A percentile compares a stretch with the other conserved stretches of the same genome.
Evolutionary conservation across 2,329 filamentous ascomycete genomes (phyloP).

Genomic region (Arthrinium puccinioides): DNA sequence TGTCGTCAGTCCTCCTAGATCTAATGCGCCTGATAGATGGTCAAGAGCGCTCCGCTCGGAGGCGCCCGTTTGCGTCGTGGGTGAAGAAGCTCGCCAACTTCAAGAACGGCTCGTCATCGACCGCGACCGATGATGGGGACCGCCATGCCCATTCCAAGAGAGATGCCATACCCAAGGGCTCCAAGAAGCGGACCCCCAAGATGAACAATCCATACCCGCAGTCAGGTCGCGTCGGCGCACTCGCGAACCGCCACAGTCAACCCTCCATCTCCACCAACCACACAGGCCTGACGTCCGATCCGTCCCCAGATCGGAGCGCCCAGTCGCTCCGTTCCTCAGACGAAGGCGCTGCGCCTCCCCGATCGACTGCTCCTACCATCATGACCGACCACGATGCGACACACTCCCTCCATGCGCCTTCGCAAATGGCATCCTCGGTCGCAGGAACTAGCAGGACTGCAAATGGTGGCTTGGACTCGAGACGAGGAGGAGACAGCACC

Average conservation of each 20-base stretch:
- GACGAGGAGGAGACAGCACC: conserved; percentile 66
- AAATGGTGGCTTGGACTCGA: conserved; percentile 58
- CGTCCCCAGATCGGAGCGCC: conserved; percentile 49
- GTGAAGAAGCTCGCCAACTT: conserved; percentile 90
- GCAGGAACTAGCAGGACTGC: conserved; percentile 69
- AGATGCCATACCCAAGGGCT: conserved; percentile 27
- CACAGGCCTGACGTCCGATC: conserved; percentile 40
- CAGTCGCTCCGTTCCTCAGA: conserved; percentile 54
- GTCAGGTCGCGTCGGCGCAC: conserved; percentile 52
- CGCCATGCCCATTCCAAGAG: conserved; percentile 32
- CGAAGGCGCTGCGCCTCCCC: conserved; percentile 50
- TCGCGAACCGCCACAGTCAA: conserved; percentile 34
- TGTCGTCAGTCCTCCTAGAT: not conserved
- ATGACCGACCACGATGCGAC: conserved; percentile 77
- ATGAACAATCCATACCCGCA: conserved; percentile 91
- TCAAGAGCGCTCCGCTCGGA: conserved; percentile 54
- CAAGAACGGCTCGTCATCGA: conserved; percentile 61
- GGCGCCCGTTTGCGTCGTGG: conserved; percentile 85
- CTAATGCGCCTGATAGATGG: conserved; percentile 46
- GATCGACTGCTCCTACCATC: conserved; percentile 70
- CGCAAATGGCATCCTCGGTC: conserved; percentile 58
- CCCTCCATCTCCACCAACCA: conserved; percentile 49
- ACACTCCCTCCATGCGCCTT: conserved; percentile 67
- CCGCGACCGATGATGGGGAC: conserved; percentile 41
- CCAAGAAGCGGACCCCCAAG: conserved; percentile 54